Conservation (phyloP, 495 filamentous ascomycete species). For the Evansstolkia leycettana region DNA sequence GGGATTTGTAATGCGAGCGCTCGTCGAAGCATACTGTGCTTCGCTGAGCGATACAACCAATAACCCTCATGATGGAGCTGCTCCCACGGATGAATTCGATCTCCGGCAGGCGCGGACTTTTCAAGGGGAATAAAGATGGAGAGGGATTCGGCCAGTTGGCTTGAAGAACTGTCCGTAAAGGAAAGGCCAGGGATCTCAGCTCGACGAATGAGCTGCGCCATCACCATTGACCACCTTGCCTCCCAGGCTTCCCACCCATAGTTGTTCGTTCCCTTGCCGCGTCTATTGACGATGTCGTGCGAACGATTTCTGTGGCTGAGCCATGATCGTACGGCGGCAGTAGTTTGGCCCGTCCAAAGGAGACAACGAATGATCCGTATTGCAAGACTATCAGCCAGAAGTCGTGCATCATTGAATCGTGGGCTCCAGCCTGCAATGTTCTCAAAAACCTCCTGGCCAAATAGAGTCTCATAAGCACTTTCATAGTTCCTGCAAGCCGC, state of each 20-base stretch:
- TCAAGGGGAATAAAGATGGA: constrained; percentile 50
- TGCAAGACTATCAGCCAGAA: constrained; percentile 67
- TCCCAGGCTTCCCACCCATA: constrained; percentile 88
- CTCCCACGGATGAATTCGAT: constrained; percentile 65
- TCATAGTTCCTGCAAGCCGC: constrained; percentile 70
- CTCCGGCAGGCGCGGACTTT: constrained; percentile 49
- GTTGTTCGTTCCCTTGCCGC: constrained; percentile 67
- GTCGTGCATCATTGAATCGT: constrained; percentile 72
- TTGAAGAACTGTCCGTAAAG: constrained; percentile 6
- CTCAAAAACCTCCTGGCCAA: constrained; percentile 73
- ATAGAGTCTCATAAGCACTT: constrained; percentile 67
- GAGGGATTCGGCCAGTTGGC: constrained; percentile 11
- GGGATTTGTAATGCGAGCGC: constrained; percentile 55
- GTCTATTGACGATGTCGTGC: constrained; percentile 62
- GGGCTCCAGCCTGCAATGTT: constrained; percentile 76
- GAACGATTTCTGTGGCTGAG: constrained; percentile 56
- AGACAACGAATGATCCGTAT: constrained; percentile 70
- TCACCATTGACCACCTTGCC: constrained; percentile 66
- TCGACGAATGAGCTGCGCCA: constrained; percentile 67
- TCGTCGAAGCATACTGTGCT: constrained; percentile 48
- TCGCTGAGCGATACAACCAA: constrained; percentile 64
- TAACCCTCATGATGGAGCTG: constrained; percentile 78
- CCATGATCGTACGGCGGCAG: constrained; percentile 66
- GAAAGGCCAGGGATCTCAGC: constrained; percentile 34
- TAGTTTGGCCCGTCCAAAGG: constrained; percentile 62